phyloP scores from a whole-genome alignment of 2,329 filamentous ascomycete genomes.

The Colletotrichum tofieldiae region DNA sequence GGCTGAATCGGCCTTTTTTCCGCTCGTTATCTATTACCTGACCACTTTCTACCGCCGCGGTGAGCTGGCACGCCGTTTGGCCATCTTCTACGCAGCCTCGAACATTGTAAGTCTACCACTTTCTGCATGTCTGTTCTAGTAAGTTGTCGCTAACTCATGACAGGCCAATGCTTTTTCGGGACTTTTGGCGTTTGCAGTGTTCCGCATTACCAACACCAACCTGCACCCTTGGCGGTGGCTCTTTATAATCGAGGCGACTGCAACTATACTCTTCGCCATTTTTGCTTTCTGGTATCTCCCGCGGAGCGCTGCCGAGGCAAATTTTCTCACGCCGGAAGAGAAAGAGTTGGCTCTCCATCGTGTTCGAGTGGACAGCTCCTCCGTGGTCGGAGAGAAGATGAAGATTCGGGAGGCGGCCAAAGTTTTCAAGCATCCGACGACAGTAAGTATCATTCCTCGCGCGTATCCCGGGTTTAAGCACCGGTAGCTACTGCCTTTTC shows the following conservation, averaged over 20 bases:
- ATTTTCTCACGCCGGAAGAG: slow-evolving; percentile 77
- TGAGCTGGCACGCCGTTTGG: slow-evolving; percentile 40
- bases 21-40: slow-evolving; percentile 44
- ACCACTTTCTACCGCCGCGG: slow-evolving; percentile 44
- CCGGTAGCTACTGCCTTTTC: background rate
- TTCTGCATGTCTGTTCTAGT: too few species aligned
- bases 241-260: slow-evolving; percentile 67
- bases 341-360: slow-evolving; percentile 79
- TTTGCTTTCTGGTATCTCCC: slow-evolving; percentile 82
- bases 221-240: slow-evolving; percentile 65
- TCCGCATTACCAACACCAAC: slow-evolving; percentile 60
- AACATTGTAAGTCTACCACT: slow-evolving; percentile 39
- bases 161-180: slow-evolving; percentile 38
- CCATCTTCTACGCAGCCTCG: slow-evolving; percentile 43
- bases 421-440: slow-evolving; percentile 66
- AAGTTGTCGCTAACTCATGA: background rate
- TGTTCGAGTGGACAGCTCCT: slow-evolving; percentile 83
- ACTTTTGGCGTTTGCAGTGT: slow-evolving; percentile 47
- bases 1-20: slow-evolving; percentile 44
- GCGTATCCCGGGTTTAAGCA: accelerated
- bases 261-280: slow-evolving; percentile 73
- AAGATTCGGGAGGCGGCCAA: slow-evolving; percentile 65
- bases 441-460: slow-evolving; percentile 53
- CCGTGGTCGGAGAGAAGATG: slow-evolving; percentile 69
- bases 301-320: slow-evolving; percentile 73